Evolutionary conservation across 202 grass and related monocot species (phyloP), one percentile per base, ranked within the genome.

Genomic region (Carex arenaria): DNA sequence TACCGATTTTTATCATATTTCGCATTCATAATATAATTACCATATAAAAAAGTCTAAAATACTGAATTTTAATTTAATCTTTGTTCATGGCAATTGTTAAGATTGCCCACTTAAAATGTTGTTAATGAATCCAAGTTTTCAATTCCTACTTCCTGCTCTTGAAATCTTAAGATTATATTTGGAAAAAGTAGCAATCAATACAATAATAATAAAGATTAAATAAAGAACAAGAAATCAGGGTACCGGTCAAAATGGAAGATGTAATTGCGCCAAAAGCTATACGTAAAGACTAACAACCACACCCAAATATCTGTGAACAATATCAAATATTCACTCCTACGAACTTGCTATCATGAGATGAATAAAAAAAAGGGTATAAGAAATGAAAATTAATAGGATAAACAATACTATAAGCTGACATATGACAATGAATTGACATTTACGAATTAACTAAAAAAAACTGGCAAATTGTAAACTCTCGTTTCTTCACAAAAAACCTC

Each of bases 351-450:
- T 60, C 53, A 60, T 59, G 73, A 38, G 42, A 13, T 18, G 13
- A 47, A 72, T 49, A 47, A 72, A 72, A 23, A 47, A 71, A 72
- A 23, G 20, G 40, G 53, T 78, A 31, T 18, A 74, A 75, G 23
- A 54, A 55, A 75, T 75, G 47, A 78, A 30, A 78, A 59, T 77
- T 78, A 78, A 78, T 78, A 60, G 73, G 54, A 78, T 67, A 49
- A 82, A 82, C 45, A 82, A 67, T 34, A 17, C 42, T 67, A 82
- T 82, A 52, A 82, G 47, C 23, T 54, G 47, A 65, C 78, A 65
- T 64, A 94, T 82, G 1, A 84, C 74, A 80, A 87, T 79, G 81
- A 72, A 84, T 71, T 63, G 51, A 74, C 79, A 89, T 90, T 88
- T 91, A 86, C 72, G 65, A 88, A 67, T 79, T 82, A 84, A 71